Percentiles rank a stretch among this genome's conserved stretches.
Conservation (phyloP, 768 basidiomycete species). For the Leccinum broughii region DNA sequence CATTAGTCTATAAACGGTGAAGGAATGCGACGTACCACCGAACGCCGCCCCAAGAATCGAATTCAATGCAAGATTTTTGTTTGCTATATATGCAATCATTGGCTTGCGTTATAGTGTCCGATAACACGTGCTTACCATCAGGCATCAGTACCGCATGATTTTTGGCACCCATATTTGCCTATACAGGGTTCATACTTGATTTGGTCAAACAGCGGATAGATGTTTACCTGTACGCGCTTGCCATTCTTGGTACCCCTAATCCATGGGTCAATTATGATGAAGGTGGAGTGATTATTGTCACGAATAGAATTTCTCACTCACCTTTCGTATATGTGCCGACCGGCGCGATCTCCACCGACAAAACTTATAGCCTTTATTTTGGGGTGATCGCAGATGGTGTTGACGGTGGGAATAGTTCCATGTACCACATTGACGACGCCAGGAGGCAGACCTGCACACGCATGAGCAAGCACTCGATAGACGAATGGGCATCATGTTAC, state of each 20-base stretch:
- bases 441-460: slow-evolving; percentile 60
- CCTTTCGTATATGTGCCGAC: slow-evolving; percentile 92
- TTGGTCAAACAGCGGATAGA: not conserved
- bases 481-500: slow-evolving; percentile 26
- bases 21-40: slow-evolving; percentile 54
- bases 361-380: slow-evolving; percentile 94
- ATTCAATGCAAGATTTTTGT: slow-evolving; percentile 89
- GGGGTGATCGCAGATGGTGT: slow-evolving; percentile 91
- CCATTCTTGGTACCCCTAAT: slow-evolving; percentile 78
- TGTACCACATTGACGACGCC: slow-evolving; percentile 94
- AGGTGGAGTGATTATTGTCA: slow-evolving; percentile 2
- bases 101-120: not conserved
- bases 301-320: slow-evolving; percentile 22
- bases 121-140: slow-evolving; percentile 59
- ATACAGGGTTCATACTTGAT: slow-evolving; percentile 1
- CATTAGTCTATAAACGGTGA: slow-evolving; percentile 23
- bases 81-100: slow-evolving; percentile 50
- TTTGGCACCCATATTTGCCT: slow-evolving; percentile 93
- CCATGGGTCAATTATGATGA: slow-evolving; percentile 8
- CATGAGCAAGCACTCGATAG: not conserved
- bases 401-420: slow-evolving; percentile 86
- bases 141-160: slow-evolving; percentile 94
- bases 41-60: slow-evolving; percentile 93
- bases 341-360: slow-evolving; percentile 92
- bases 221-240: slow-evolving; percentile 77